These are phyloP conservation scores for Colletotrichum neosansevieriae DNA, from an alignment of 2,329 filamentous ascomycete species.

Conservation along the genomic window DNA sequence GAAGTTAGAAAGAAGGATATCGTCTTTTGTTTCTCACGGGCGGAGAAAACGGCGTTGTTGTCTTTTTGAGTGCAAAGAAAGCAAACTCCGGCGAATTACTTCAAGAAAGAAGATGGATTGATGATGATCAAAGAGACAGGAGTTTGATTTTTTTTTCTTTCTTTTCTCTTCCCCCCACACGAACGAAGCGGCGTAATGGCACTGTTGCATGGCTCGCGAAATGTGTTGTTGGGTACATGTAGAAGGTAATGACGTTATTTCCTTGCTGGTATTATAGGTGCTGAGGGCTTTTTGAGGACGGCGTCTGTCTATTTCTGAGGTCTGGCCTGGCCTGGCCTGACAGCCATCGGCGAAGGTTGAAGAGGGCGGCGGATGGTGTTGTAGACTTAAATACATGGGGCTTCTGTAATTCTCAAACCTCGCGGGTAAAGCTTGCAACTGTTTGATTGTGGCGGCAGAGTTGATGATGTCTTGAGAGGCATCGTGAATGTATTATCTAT, in stretches of 20 bases:
- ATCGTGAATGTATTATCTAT: no score
- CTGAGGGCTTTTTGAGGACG: background rate
- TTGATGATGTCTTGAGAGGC: no score
- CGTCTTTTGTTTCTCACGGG: background rate
- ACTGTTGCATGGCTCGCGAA: constrained; percentile 27
- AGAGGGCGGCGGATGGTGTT: background rate
- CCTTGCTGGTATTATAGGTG: constrained; percentile 1
- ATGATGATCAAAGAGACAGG: constrained; percentile 21
- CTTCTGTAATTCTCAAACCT: background rate
- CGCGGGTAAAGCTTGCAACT: no score
- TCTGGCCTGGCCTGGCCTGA: background rate
- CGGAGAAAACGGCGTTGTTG: background rate
- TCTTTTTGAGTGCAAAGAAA: background rate
- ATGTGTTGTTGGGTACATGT: constrained; percentile 36
- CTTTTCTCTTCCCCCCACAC: background rate
- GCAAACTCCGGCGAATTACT: constrained; percentile 5
- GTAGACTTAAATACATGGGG: background rate
- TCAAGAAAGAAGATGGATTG: constrained; percentile 4
- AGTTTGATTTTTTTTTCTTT: background rate
- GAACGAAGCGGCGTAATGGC: constrained; percentile 26
- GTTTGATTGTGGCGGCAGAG: no score
- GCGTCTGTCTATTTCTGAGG: background rate
- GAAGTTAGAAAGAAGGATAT: background rate
- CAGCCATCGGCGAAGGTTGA: no score
- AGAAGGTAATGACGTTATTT: constrained; percentile 25